Conservation (phyloP, 768 basidiomycete genomes). For the Serendipita sp. region DNA sequence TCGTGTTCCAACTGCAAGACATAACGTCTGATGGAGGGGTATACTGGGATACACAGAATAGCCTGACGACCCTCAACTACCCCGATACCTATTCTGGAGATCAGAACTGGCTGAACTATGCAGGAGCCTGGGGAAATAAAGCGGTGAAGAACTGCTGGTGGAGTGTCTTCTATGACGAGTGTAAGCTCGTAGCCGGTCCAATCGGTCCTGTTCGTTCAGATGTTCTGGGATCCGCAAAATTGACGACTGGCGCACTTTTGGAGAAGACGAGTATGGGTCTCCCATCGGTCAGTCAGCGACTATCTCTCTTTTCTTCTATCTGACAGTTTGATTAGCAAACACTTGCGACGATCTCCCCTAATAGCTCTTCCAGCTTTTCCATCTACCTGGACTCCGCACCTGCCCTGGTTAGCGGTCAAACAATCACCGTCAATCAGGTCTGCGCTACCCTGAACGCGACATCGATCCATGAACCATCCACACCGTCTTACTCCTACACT, state of each 20-base stretch:
- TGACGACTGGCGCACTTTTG: neutral
- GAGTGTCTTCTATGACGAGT: slow-evolving; percentile 8
- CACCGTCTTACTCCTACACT: neutral
- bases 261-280: neutral
- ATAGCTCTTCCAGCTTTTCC: neutral
- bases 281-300: neutral
- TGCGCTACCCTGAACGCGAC: neutral
- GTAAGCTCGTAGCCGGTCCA: slow-evolving; percentile 7
- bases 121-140: slow-evolving; percentile 9
- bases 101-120: slow-evolving; percentile 8
- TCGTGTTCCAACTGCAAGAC: slow-evolving; percentile 8
- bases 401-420: neutral
- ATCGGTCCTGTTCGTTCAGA: slow-evolving; percentile 4
- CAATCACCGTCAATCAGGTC: slow-evolving; percentile 4
- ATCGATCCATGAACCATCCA: neutral
- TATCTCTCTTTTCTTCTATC: neutral
- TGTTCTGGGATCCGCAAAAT: slow-evolving; percentile 3
- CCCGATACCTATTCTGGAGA: slow-evolving; percentile 7
- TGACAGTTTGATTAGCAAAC: neutral
- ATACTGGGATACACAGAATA: slow-evolving; percentile 7
- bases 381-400: neutral
- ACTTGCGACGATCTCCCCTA: slow-evolving; percentile 3
- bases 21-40: slow-evolving; percentile 7
- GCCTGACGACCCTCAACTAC: slow-evolving; percentile 9
- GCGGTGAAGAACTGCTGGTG: slow-evolving; percentile 8